phyloP scores from a whole-genome alignment of 495 filamentous ascomycete species.

The Penicillium argentinense region DNA sequence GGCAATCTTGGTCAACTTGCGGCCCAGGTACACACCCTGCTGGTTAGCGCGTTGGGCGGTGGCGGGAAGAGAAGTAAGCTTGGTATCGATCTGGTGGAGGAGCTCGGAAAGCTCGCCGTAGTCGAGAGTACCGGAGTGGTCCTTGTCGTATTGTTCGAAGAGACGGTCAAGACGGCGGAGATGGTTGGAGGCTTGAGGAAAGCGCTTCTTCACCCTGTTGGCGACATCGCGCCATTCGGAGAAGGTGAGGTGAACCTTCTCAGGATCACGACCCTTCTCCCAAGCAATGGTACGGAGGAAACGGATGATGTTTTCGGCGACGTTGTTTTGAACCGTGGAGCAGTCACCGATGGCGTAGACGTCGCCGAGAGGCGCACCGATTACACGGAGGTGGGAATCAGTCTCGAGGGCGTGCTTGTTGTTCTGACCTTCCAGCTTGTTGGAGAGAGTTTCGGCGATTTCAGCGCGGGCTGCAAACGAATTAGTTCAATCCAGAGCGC shows the following conservation, averaged over 20 bases:
- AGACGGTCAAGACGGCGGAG: slow-evolving; percentile 84
- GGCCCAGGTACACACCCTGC: slow-evolving; percentile 90
- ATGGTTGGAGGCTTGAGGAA: slow-evolving; percentile 91
- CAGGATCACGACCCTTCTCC: slow-evolving; percentile 86
- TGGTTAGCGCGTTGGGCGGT: slow-evolving; percentile 98
- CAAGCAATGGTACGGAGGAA: slow-evolving; percentile 90
- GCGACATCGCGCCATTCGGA: slow-evolving; percentile 85
- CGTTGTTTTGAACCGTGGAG: slow-evolving; percentile 93
- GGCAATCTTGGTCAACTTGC: slow-evolving; percentile 92
- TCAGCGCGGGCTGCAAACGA: slow-evolving; percentile 67
- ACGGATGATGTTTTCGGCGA: slow-evolving; percentile 79
- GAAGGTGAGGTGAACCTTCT: slow-evolving; percentile 79
- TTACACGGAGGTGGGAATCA: slow-evolving; percentile 88
- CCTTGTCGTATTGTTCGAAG: slow-evolving; percentile 88
- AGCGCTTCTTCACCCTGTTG: slow-evolving; percentile 76
- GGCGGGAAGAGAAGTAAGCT: slow-evolving; percentile 81
- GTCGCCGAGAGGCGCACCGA: slow-evolving; percentile 88
- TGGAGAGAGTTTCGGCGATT: slow-evolving; percentile 71
- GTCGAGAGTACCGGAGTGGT: slow-evolving; percentile 88
- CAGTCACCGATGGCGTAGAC: slow-evolving; percentile 99
- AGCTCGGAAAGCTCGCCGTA: slow-evolving; percentile 89
- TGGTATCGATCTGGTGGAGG: slow-evolving; percentile 84
- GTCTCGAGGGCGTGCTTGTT: slow-evolving; percentile 94
- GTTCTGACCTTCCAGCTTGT: slow-evolving; percentile 72
- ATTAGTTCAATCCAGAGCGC: slow-evolving; percentile 3